Conservation (phyloP, 129 eudicot genomes). For the Flaveria trinervia region DNA sequence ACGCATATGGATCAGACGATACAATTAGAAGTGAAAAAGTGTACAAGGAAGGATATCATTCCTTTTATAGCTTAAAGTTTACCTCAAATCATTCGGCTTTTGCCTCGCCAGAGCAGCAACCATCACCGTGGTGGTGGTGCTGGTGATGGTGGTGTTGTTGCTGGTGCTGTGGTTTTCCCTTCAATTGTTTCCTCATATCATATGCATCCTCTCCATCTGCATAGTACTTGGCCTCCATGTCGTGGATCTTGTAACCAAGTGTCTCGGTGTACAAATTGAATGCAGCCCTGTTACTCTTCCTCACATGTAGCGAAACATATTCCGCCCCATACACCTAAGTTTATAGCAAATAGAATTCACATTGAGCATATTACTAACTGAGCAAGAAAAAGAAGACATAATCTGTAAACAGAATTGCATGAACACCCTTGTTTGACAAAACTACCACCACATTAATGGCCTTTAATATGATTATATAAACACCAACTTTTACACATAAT, state of each 20-base stretch:
- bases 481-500: slow-evolving; percentile 11
- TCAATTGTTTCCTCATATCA: slow-evolving; percentile 83
- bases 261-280: slow-evolving; percentile 79
- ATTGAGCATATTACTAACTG: too few species aligned
- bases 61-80: slow-evolving; percentile 1
- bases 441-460: too few species aligned
- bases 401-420: not conserved
- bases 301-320: slow-evolving; percentile 78
- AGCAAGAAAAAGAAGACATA: not conserved
- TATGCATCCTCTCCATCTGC: slow-evolving; percentile 96
- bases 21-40: slow-evolving; percentile 11
- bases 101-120: slow-evolving; percentile 64
- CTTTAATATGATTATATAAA: too few species aligned
- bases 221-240: slow-evolving; percentile 83
- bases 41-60: not conserved
- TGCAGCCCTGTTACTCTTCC: slow-evolving; percentile 89
- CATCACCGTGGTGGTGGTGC: slow-evolving; percentile 57
- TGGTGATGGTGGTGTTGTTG: slow-evolving; percentile 63
- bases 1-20: not conserved
- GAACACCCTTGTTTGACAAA: not conserved
- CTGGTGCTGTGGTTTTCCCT: slow-evolving; percentile 54
- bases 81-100: slow-evolving; percentile 28
- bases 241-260: slow-evolving; percentile 76
- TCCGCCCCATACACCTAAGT: slow-evolving; percentile 63
- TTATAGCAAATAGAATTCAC: not conserved